Conservation (phyloP, 306 rosid genomes). For the Astragalus glycyphyllos region DNA sequence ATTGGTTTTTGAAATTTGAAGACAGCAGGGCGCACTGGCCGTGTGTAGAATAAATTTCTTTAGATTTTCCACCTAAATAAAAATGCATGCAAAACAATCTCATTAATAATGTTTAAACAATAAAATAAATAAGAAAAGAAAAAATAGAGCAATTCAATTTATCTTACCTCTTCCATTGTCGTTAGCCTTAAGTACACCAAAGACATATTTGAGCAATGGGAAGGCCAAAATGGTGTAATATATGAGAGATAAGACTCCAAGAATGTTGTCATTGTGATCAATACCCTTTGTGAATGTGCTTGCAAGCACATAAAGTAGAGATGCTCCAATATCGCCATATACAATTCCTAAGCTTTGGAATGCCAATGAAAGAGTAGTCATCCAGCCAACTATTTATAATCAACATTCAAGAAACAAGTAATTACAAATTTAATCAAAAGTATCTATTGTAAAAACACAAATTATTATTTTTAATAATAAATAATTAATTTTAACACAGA, state of each 20-base stretch:
- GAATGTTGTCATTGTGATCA: background rate
- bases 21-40: too few species aligned
- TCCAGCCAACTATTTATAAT: conserved; percentile 8
- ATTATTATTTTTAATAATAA: too few species aligned
- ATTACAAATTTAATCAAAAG: too few species aligned
- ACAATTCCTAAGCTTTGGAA: conserved; percentile 28
- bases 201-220: conserved; percentile 9
- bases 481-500: too few species aligned
- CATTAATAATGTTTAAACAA: background rate
- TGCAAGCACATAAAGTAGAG: conserved; percentile 6
- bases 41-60: too few species aligned
- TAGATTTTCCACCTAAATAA: conserved; percentile 66
- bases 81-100: background rate
- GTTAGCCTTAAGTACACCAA: background rate
- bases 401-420: too few species aligned
- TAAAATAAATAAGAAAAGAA: background rate
- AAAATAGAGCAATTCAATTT: background rate
- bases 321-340: conserved; percentile 17
- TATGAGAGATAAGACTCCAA: conserved; percentile 1
- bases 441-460: too few species aligned
- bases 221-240: background rate
- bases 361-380: background rate
- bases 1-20: too few species aligned
- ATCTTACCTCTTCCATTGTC: conserved; percentile 33
- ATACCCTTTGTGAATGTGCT: background rate